Base-by-base conservation (phyloP, 2,329 filamentous ascomycete species). In the Colletotrichum tabaci region DNA sequence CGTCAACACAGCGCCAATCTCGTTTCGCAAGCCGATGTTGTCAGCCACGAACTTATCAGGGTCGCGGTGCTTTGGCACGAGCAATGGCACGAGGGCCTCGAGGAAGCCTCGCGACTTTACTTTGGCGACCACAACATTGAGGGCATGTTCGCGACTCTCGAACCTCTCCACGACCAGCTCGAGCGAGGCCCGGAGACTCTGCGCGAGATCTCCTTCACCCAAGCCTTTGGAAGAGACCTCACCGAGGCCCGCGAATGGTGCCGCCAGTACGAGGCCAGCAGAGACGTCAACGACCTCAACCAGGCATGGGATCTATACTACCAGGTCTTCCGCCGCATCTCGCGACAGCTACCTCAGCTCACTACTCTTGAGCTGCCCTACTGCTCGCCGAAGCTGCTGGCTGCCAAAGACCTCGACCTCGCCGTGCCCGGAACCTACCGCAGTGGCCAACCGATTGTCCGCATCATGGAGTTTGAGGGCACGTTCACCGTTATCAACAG, bases 301-400 rank as follows among this genome's bases (percentile, higher is more conserved):
- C 95, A 98, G 82, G 96, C 96, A 8, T 99, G 96, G 96, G 97
- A 99, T 82, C 89, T 99, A 16, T 99, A 99, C 83, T 99, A 99
- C 82, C 95, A 97, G 75, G 96, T 98, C 0, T 99, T 99, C 90
- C 91, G 95, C 73, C 94, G 97, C 79, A 98, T 99, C 79, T 93
- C 93, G 58, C 90, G 96, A 73, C 97, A 99, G 82, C 85, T 99
- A 58, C 95, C 95, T 4, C 96, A 98, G 77, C 89, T 99, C 75
- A 97, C 95, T 76, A 94, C 92, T 65, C 88, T 99, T 52, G 97
- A 99, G 82, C 87, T 99, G 76, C 94, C 97, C 74, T 99, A 99
- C 81, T 97, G 98, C 77, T 99, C 96, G 21, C 97, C 97, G 3
- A 96, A 96, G 80, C 88, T 99, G 56, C 92, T 98, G 75, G 90